phyloP scores from a whole-genome alignment of 2,329 filamentous ascomycete genomes.

The Paraconiothyrium sp. region DNA sequence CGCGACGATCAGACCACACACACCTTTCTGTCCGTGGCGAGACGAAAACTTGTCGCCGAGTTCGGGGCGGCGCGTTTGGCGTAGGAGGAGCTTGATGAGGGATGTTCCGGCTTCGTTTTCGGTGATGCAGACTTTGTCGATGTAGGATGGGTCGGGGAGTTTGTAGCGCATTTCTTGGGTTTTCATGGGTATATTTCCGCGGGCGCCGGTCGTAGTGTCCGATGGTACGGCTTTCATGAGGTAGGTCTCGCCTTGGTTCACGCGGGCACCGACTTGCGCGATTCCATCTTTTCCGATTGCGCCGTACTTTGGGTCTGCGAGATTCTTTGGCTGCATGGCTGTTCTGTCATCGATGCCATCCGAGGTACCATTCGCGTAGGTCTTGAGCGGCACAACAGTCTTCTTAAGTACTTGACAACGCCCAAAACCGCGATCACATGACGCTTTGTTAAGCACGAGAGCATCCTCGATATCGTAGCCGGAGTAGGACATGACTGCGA shows the following conservation, averaged over 20 bases:
- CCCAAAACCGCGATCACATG: conserved; percentile 92
- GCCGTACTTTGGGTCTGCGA: conserved; percentile 62
- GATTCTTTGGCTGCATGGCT: conserved; percentile 55
- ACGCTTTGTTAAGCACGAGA: conserved; percentile 94
- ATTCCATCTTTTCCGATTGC: conserved; percentile 88
- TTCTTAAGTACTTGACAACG: conserved; percentile 99
- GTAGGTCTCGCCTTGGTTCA: conserved; percentile 83
- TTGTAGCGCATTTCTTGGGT: conserved; percentile 80
- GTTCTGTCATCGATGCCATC: conserved; percentile 61
- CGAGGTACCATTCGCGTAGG: conserved; percentile 81
- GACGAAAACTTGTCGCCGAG: conserved; percentile 99
- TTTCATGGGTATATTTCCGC: conserved; percentile 66
- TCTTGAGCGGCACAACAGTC: conserved; percentile 84
- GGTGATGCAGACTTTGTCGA: conserved; percentile 96
- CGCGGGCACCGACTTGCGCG: conserved; percentile 82
- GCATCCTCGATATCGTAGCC: conserved; percentile 99
- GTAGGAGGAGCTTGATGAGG: conserved; percentile 91
- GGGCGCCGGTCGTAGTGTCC: conserved; percentile 76
- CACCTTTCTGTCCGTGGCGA: conserved; percentile 97
- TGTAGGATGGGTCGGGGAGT: conserved; percentile 83
- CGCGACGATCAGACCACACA: conserved; percentile 94
- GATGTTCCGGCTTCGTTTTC: conserved; percentile 84
- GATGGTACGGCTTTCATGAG: conserved; percentile 88
- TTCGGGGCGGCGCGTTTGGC: conserved; percentile 95
- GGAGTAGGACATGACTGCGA: conserved; percentile 99